These are phyloP conservation scores for Mycena haematopus DNA, from an alignment of 768 basidiomycete species.

Conservation along the genomic window DNA sequence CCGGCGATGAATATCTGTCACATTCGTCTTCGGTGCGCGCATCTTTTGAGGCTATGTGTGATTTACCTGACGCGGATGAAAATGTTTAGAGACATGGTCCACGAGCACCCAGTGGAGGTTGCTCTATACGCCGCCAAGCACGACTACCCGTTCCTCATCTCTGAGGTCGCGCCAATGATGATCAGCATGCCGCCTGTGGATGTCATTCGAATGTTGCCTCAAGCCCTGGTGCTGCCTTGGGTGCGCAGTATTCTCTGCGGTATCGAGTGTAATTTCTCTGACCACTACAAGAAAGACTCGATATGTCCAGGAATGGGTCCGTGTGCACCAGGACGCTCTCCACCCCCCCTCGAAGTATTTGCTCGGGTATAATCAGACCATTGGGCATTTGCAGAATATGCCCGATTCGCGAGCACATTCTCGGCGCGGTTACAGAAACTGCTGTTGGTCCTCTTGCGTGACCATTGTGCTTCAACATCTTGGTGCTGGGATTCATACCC, in stretches of 20 bases:
- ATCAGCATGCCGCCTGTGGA: conserved; percentile 7
- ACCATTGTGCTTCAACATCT: background rate
- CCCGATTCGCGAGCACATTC: no score
- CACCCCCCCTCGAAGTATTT: background rate
- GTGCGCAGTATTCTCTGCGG: background rate
- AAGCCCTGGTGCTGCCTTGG: conserved; percentile 7
- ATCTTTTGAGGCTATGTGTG: no score
- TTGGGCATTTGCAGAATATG: no score
- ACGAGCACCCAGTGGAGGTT: conserved; percentile 15
- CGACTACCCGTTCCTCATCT: conserved; percentile 17
- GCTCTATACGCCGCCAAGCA: conserved; percentile 13
- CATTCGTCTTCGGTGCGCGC: conserved; percentile 16
- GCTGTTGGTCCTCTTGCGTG: background rate
- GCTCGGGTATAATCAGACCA: no score
- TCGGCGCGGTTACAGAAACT: no score
- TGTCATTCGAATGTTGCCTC: conserved; percentile 1
- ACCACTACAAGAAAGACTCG: background rate
- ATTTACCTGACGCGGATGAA: no score
- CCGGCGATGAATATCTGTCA: no score
- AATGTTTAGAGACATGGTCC: conserved; percentile 19
- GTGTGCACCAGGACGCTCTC: background rate
- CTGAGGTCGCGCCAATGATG: conserved; percentile 18
- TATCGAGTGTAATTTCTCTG: background rate
- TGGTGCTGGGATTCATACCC: background rate
- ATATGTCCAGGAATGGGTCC: background rate